These are phyloP conservation scores for Leccinum disarticulatum DNA, from an alignment of 768 basidiomycete species.

Conservation along the genomic window DNA sequence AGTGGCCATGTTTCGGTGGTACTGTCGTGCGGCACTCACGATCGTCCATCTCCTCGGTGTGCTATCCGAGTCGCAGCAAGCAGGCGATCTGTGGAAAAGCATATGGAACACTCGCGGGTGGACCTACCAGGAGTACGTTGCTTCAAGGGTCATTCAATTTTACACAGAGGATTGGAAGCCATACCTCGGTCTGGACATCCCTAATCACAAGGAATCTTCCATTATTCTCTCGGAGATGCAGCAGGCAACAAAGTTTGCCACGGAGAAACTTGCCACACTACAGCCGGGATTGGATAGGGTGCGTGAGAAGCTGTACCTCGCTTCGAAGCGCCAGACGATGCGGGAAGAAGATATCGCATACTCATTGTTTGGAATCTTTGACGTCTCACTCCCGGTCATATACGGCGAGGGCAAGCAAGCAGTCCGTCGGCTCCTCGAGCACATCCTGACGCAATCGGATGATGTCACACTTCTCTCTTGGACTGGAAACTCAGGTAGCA, in stretches of 20 bases:
- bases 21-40: background rate
- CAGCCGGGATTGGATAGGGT: background rate
- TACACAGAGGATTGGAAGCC: background rate
- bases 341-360: background rate
- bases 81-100: background rate
- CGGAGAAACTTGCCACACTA: background rate
- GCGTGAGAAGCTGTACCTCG: background rate
- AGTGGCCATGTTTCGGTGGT: background rate
- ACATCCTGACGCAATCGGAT: background rate
- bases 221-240: background rate
- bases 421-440: background rate
- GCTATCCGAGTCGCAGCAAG: background rate
- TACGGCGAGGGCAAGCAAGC: background rate
- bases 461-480: slow-evolving; percentile 6
- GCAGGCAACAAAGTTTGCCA: background rate
- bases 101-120: background rate
- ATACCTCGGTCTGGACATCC: too few species aligned
- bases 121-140: background rate
- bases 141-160: background rate
- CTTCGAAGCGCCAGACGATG: background rate
- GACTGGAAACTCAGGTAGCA: background rate
- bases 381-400: background rate
- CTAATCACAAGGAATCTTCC: background rate
- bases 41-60: background rate
- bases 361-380: background rate